Base-by-base conservation (phyloP, 176 grass and related monocot species). In the Saccharum spontaneum region DNA sequence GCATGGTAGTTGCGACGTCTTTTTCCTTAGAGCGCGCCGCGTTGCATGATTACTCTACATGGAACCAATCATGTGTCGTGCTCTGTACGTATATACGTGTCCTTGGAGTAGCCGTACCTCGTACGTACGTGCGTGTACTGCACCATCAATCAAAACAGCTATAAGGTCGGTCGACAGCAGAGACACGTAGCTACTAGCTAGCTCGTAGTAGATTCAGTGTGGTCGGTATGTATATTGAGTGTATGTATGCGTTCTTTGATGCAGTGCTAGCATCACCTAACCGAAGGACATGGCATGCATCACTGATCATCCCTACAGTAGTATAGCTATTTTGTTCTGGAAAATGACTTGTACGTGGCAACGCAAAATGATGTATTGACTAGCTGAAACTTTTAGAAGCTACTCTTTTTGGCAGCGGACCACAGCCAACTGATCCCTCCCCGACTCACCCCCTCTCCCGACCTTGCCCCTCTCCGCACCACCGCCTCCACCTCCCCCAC, bases 111-210 rank as follows among this genome's bases (percentile, higher is more conserved):
- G 48, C 55, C 82, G 68, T 86, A 50, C 84, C 17, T 37, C 69
- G 20, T 36, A 59, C 73, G 83, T 70, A 86, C 39, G 86, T 77
- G 44, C 78, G 20, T 69, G 85, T 88, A 77, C 46, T 69, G 85
- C 83, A 69, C 37, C 59, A 12, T 10, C 67, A 14, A 43, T 26
- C 33, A 23, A 15, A 48, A 69, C 75, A 22, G 55, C 10, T 48
- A 45, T 54, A 54, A 30, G 55, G 22, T 24, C 40, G 43, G 37
- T 67, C 60, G 37, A 26, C 59, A 24, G 59, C 13, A 49, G 46
- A 57, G 18, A 2, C 54, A 57, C 17, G 52, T 22, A 59, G 54
- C 20, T 59, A 59, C 17, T 22, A 59, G 54, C 20, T 59, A 59
- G 50, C 49, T 54, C 0, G 17, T 54, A 54, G 50, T 54, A 54